Percentiles rank a stretch among this genome's conserved stretches.
Conservation (phyloP, 2,329 filamentous ascomycete species). For the Aspergillus jensenii region DNA sequence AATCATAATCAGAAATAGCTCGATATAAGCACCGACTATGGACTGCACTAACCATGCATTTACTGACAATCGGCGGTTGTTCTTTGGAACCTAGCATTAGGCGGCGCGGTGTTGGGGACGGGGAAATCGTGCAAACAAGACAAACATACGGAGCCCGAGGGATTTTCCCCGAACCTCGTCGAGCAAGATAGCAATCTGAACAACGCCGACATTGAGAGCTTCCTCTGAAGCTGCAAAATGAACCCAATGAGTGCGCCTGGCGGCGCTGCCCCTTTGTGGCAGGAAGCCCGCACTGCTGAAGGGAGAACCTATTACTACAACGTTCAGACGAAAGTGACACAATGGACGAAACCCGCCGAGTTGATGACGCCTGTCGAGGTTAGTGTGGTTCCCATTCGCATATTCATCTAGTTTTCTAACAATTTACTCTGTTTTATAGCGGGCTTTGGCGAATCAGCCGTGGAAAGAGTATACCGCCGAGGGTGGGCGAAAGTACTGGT, state of each 20-base stretch:
- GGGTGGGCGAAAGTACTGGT: conserved; percentile 91
- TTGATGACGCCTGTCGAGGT: conserved; percentile 83
- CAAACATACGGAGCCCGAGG: conserved; percentile 24
- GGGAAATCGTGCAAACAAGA: conserved; percentile 25
- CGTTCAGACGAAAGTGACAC: conserved; percentile 76
- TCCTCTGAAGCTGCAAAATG: conserved; percentile 21
- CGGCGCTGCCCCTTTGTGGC: conserved; percentile 63
- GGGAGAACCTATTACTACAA: conserved; percentile 93
- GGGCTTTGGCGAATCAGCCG: conserved; percentile 75
- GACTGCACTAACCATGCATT: neutral
- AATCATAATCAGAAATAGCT: neutral
- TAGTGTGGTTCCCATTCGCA: conserved; percentile 24
- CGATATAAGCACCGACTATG: neutral
- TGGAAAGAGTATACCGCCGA: conserved; percentile 92
- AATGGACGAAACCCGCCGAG: conserved; percentile 93
- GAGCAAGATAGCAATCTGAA: conserved; percentile 1
- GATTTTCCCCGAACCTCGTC: conserved; percentile 23
- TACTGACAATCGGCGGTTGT: neutral
- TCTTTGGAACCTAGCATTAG: neutral
- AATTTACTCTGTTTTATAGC: conserved; percentile 49
- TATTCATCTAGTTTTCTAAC: neutral
- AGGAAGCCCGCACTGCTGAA: conserved; percentile 76
- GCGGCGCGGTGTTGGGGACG: conserved; percentile 6
- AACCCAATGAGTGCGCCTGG: conserved; percentile 61
- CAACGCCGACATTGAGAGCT: conserved; percentile 7